These are phyloP conservation scores for Dinochytrium kinnereticum DNA, from an alignment of 371 early-diverging fungal species.

Conservation along the genomic window DNA sequence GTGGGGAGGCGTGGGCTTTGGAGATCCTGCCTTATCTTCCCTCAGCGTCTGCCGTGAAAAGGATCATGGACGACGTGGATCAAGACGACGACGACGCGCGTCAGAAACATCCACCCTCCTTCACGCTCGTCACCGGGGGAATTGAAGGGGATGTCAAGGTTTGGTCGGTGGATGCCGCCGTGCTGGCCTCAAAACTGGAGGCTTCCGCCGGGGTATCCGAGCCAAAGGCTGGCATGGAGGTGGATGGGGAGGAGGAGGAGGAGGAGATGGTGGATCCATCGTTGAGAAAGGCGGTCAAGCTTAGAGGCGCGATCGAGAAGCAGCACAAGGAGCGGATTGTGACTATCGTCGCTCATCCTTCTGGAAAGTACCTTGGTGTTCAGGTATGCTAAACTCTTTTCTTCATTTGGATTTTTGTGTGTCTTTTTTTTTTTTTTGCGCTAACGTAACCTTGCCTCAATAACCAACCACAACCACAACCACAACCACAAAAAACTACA, in stretches of 20 bases:
- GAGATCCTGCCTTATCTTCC: conserved; percentile 21
- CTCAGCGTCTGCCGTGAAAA: background rate
- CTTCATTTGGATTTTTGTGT: background rate
- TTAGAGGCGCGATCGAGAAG: conserved; percentile 78
- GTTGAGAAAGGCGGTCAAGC: conserved; percentile 63
- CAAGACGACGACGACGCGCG: background rate
- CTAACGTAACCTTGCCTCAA: no score
- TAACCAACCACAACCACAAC: no score
- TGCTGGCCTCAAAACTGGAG: conserved; percentile 51
- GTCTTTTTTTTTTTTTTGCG: no score
- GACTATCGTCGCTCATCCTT: conserved; percentile 75
- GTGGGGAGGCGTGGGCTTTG: conserved; percentile 91
- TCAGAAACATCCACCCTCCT: background rate
- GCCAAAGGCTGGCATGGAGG: conserved; percentile 18
- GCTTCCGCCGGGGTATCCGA: conserved; percentile 23
- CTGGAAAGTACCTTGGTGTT: conserved; percentile 74
- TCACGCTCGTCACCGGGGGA: conserved; percentile 78
- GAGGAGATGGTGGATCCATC: conserved; percentile 25
- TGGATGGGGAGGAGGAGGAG: conserved; percentile 34
- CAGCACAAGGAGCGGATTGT: conserved; percentile 82
- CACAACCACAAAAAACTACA: background rate
- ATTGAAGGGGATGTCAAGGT: conserved; percentile 84
- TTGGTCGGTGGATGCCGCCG: conserved; percentile 74
- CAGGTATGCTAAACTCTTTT: conserved; percentile 22
- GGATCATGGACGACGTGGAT: conserved; percentile 24